Conservation (phyloP, 805 yeast species). For the Tetrapisispora iriomotensis region DNA sequence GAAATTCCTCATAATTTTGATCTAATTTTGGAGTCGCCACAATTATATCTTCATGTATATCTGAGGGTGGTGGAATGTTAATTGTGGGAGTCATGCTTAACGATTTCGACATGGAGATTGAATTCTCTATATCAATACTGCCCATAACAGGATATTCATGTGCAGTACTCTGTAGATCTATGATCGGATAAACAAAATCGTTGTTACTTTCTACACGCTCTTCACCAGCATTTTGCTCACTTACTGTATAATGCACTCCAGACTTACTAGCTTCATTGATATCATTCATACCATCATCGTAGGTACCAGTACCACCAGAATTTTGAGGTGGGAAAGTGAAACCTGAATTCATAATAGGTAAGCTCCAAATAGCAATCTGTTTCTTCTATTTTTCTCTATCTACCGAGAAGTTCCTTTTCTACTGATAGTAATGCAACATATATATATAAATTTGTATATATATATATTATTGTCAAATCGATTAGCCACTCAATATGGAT, state of each 20-base stretch:
- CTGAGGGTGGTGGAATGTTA: slow-evolving; percentile 14
- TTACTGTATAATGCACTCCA: not conserved
- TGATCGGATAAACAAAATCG: not conserved
- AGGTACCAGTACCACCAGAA: not conserved
- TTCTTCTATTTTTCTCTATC: not conserved
- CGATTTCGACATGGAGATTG: slow-evolving; percentile 2
- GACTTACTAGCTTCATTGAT: not conserved
- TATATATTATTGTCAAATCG: no score
- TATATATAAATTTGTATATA: no score
- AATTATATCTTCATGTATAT: slow-evolving; percentile 4
- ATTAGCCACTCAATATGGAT: no score
- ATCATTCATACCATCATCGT: not conserved
- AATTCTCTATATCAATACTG: not conserved
- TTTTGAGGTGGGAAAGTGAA: slow-evolving; percentile 22
- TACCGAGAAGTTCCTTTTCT: not conserved
- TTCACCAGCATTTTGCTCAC: not conserved
- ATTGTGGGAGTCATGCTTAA: slow-evolving; percentile 8
- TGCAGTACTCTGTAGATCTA: not conserved
- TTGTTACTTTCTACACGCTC: not conserved
- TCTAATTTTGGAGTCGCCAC: not conserved
- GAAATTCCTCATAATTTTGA: not conserved
- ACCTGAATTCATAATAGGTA: slow-evolving; percentile 22
- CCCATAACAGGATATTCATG: not conserved
- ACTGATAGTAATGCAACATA: not conserved
- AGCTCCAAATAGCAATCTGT: no score